A percentile compares a stretch with the other conserved stretches of the same genome.
Conservation (phyloP, 208 protist genomes). For the Trypanosoma avium region DNA sequence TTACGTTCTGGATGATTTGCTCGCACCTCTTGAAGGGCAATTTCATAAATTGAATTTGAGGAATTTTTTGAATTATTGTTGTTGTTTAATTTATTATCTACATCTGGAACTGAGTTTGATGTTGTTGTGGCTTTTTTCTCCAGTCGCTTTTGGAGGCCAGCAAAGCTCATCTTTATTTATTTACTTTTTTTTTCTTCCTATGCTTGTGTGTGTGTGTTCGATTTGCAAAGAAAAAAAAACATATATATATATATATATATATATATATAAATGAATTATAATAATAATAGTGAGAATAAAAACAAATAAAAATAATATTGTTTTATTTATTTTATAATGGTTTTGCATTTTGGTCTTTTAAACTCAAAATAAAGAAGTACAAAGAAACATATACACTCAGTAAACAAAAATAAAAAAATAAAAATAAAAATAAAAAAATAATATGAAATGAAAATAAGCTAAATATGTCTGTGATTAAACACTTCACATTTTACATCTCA, state of each 20-base stretch:
- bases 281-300: neutral
- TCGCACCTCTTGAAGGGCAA: slow-evolving; percentile 14
- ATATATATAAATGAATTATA: slow-evolving; percentile 4
- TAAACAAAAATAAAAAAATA: slow-evolving; percentile 4
- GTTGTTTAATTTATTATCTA: neutral
- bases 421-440: slow-evolving; percentile 4
- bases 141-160: slow-evolving; percentile 24
- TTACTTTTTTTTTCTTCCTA: neutral
- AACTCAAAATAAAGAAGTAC: too few species aligned
- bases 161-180: slow-evolving; percentile 25
- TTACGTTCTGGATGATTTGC: slow-evolving; percentile 15
- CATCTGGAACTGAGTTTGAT: neutral
- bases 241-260: neutral
- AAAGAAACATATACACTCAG: neutral
- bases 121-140: slow-evolving; percentile 13
- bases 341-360: too few species aligned
- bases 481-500: too few species aligned
- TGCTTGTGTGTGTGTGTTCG: neutral
- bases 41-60: slow-evolving; percentile 7
- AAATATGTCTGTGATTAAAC: too few species aligned
- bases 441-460: neutral
- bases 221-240: too few species aligned
- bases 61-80: neutral
- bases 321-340: too few species aligned
- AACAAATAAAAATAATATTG: neutral